phyloP scores from a whole-genome alignment of 257 asterid genomes.

The Prunella vulgaris region DNA sequence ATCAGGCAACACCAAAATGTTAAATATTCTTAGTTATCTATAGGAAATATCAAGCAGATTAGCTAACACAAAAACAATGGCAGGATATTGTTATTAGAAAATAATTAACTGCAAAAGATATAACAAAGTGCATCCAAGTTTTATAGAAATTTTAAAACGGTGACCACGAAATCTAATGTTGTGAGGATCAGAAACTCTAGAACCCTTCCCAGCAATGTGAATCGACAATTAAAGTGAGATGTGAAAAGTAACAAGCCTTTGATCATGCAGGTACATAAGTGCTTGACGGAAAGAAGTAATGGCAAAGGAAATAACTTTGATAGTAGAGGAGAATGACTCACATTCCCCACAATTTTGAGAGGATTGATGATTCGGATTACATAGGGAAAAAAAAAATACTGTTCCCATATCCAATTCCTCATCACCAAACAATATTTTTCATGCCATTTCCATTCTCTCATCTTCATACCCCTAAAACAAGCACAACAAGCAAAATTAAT shows the following conservation, averaged over 20 bases:
- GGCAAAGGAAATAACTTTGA: neutral
- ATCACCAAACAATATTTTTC: neutral
- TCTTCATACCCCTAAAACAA: neutral
- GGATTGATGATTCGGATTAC: neutral
- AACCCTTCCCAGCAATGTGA: neutral
- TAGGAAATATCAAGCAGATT: neutral
- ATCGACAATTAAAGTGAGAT: neutral
- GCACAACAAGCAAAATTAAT: neutral
- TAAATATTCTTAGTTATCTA: neutral
- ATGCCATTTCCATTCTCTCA: neutral
- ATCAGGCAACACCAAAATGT: neutral
- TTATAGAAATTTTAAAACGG: neutral
- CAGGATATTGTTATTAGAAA: slow-evolving; percentile 4
- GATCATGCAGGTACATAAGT: neutral
- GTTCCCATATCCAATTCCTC: neutral
- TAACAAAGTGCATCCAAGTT: neutral
- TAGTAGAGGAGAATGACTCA: neutral
- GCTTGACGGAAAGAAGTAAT: neutral
- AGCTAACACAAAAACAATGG: neutral
- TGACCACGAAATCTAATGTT: neutral
- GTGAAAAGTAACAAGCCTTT: neutral
- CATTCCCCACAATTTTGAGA: neutral
- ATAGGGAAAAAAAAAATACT: neutral
- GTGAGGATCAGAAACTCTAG: neutral
- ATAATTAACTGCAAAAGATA: neutral